Evolutionary conservation across 345 rosid species (phyloP).

Genomic region (Firmiana major): DNA sequence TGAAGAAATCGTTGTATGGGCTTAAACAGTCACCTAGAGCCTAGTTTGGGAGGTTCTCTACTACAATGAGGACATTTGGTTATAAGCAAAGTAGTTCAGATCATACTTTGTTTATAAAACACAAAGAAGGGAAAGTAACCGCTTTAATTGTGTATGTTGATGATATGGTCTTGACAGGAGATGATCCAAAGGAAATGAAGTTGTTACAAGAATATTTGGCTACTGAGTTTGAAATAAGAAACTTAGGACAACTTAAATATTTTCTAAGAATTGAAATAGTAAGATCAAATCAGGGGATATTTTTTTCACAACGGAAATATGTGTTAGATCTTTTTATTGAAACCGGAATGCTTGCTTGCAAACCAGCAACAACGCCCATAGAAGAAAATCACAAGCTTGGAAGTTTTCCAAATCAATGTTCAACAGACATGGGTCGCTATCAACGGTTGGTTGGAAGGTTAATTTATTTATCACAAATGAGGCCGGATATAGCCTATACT

Average conservation of each 20-base stretch:
- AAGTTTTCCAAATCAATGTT: neutral
- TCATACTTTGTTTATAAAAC: too few relatives aligned
- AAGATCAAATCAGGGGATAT: neutral
- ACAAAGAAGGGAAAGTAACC: too few relatives aligned
- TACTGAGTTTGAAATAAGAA: neutral
- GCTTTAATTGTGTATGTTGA: neutral
- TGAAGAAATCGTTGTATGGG: too few relatives aligned
- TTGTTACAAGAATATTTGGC: neutral
- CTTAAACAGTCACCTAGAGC: too few relatives aligned
- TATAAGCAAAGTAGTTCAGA: neutral
- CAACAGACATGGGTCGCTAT: neutral
- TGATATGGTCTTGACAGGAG: too few relatives aligned
- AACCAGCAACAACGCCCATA: neutral
- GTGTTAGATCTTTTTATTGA: neutral
- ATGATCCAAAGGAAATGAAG: neutral
- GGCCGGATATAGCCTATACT: neutral
- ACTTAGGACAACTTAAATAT: neutral
- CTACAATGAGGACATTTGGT: too few relatives aligned
- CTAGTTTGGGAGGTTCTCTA: too few relatives aligned
- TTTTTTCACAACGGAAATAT: too few relatives aligned
- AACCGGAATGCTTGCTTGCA: neutral
- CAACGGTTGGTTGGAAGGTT: neutral
- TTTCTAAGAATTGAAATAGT: neutral
- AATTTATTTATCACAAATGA: too few relatives aligned
- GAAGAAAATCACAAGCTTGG: neutral